Percentiles rank a stretch among this genome's conserved stretches.
phyloP scores from a whole-genome alignment of 768 basidiomycete genomes.

The Rubroboletus satanas region DNA sequence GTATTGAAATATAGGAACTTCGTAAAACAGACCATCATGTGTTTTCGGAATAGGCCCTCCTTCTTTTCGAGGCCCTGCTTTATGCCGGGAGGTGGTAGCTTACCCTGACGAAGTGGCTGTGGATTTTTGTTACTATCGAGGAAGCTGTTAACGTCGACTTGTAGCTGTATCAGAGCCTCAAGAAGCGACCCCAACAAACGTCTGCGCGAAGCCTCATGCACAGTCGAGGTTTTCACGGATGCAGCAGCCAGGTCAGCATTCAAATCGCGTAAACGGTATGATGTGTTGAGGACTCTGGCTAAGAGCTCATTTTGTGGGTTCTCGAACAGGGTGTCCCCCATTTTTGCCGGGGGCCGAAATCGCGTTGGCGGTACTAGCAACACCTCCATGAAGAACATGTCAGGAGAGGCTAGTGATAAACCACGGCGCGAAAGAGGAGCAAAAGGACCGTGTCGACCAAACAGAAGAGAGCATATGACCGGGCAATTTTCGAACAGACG shows the following conservation, averaged over 20 bases:
- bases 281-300: constrained; percentile 72
- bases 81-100: constrained; percentile 86
- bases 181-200: constrained; percentile 66
- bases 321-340: constrained; percentile 92
- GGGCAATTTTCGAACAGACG: constrained; percentile 81
- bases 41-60: constrained; percentile 94
- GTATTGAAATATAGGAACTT: neutral
- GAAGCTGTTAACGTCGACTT: constrained; percentile 93
- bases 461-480: constrained; percentile 81
- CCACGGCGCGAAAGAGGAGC: constrained; percentile 56
- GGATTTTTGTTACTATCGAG: constrained; percentile 98
- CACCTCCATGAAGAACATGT: constrained; percentile 97
- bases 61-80: constrained; percentile 99
- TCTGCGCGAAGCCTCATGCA: constrained; percentile 49
- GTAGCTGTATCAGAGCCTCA: constrained; percentile 83
- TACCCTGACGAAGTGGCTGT: constrained; percentile 76
- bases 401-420: constrained; percentile 71
- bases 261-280: constrained; percentile 74
- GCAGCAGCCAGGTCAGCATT: constrained; percentile 61
- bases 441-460: constrained; percentile 88
- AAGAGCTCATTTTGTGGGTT: constrained; percentile 94
- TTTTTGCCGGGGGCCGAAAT: constrained; percentile 88
- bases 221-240: constrained; percentile 53
- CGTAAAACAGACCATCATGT: constrained; percentile 85
- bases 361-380: constrained; percentile 90